Conservation (phyloP, 1,139 yeast genomes). For the Saccharomyces hybrid region DNA sequence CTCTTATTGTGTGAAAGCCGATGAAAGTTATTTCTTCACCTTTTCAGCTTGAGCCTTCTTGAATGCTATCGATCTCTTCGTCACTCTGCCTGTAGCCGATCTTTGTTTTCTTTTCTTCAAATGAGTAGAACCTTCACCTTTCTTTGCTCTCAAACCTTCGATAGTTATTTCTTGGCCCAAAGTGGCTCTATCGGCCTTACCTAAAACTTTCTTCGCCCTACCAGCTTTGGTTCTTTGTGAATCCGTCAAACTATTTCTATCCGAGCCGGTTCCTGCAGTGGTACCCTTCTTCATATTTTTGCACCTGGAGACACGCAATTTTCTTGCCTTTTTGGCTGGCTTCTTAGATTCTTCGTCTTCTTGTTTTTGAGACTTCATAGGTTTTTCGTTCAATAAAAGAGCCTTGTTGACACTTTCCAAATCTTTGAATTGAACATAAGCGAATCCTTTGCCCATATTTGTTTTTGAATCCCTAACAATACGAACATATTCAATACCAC, state of each 20-base stretch:
- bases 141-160: conserved; percentile 80
- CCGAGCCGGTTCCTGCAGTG: conserved; percentile 20
- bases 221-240: conserved; percentile 72
- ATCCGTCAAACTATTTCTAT: conserved; percentile 38
- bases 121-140: conserved; percentile 53
- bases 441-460: conserved; percentile 95
- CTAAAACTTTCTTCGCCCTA: conserved; percentile 65
- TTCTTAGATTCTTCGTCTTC: conserved; percentile 12
- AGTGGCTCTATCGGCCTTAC: conserved; percentile 71
- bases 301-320: conserved; percentile 74
- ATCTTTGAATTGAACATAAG: conserved; percentile 86
- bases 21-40: background rate
- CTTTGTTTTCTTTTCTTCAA: conserved; percentile 58
- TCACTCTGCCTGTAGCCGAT: conserved; percentile 39
- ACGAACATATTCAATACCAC: conserved; percentile 80
- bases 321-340: conserved; percentile 43
- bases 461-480: conserved; percentile 88
- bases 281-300: conserved; percentile 42
- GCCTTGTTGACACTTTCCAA: conserved; percentile 78
- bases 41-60: conserved; percentile 16
- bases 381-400: conserved; percentile 65
- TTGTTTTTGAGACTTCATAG: conserved; percentile 38
- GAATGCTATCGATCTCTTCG: conserved; percentile 32
- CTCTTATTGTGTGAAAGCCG: background rate
- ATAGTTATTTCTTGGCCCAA: conserved; percentile 44